Base-by-base conservation (phyloP, 2,329 filamentous ascomycete species). In the Colletotrichum tropicicola region DNA sequence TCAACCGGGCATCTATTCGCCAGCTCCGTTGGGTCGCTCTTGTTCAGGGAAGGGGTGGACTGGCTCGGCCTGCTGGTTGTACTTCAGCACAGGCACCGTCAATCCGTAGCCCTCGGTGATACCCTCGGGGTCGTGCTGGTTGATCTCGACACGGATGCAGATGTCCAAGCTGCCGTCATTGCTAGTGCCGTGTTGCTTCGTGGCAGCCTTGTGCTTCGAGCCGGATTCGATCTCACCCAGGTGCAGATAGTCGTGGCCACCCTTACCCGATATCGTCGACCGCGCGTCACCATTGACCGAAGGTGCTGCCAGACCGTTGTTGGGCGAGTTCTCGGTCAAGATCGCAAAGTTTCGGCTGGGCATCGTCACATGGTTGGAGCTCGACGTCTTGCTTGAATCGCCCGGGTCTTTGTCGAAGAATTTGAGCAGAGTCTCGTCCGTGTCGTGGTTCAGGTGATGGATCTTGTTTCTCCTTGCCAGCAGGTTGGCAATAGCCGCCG, bases 301-400 rank as follows among this genome's bases (percentile, higher is more conserved):
- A 13, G 64, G 57, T 12, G 66, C 39, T 6, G 39, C 72, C 48
- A 43, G 71, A 66, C 63, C 47, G 59, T 83, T 84, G 71, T 83
- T 82, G 48, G 86, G 92, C n/a, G 90, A 89, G 77, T 97, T 98
- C 76, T 97, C 92, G 17, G 92, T 91, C 65, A 99, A 90, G 43
- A 92, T 91, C 72, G 95, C 95, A 85, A 93, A 99, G 76, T 99
- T 99, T 23, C 96, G 89, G 69, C 93, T 94, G 3, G 97, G 89
- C 78, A 98, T 98, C 10, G 94, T 98, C 67, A 93, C 92, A 68
- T 92, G 87, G 78, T 98, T 98, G 73, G 86, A 91, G 44, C 82
- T 81, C 1, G 89, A 87, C 4, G 91, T 92, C 80, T 94, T 97
- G 85, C 53, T 92, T 73, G 76, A 87, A 74, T 78, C 86, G 70